Base-by-base conservation (phyloP, 2,329 filamentous ascomycete species). In the Oidium heveae region DNA sequence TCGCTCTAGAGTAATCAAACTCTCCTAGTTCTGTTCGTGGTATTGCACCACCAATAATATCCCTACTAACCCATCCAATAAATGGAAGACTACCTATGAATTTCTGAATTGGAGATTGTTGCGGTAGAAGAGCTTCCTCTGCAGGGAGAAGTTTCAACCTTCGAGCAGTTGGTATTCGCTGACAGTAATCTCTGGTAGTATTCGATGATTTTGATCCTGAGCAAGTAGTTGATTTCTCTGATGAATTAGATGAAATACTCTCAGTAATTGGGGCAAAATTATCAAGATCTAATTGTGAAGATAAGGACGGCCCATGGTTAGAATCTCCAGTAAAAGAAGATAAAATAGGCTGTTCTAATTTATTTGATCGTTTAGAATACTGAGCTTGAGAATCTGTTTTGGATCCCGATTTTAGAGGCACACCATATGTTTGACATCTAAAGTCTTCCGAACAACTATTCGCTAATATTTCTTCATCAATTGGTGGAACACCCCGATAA, bases 41-140 rank as follows among this genome's bases (percentile, higher is more conserved):
- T 41, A 89, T 78, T 64, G 82, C 75, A 63, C 79, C 79, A 6
- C 84, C 84, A 62, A 89, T 87, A 66, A 88, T 78, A 61, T 73
- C 68, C 6, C 70, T 79, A 49, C 77, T 79, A 63, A 87, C 82
- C 78, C 81, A 86, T 61, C 75, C 76, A 57, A 86, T 68, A 57
- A 86, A 72, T 2, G 83, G 83, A 43, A 86, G 76, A 54, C 74
- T 75, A 59, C 75, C 74, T 55, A 84, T 67, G 20, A 84, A 64
- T 53, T 78, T 74, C 66, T 84, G 79, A 37, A 74, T 69, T 55
- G 77, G 72, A 2, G 79, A 80, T 52, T 77, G 77, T 60, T 82
- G 79, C 2, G 82, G 82, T 15, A 82, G 74, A 32, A 86, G 72
- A 9, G 83, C 83, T 66, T 84, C 77, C 57, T 82, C 76, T 50